A percentile compares a stretch with the other conserved stretches of the same genome.
Conservation (phyloP, 2,329 filamentous ascomycete genomes). For the Sporothrix pallida region DNA sequence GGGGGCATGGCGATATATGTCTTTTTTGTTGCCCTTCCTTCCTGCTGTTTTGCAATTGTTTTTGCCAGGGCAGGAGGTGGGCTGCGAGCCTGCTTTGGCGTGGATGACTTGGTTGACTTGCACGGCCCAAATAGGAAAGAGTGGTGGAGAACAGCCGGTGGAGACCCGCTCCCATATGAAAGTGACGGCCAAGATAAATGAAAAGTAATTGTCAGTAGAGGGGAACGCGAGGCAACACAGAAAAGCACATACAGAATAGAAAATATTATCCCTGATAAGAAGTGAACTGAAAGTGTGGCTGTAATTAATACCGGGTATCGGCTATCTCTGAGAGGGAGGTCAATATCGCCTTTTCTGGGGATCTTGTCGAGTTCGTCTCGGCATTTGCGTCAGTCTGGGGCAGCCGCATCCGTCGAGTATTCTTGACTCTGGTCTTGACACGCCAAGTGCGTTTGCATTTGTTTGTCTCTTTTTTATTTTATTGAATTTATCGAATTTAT, state of each 20-base stretch:
- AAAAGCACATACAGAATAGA: neutral
- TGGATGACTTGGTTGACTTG: neutral
- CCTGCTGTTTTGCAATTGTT: neutral
- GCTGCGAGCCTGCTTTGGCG: too few relatives aligned
- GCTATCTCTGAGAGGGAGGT: neutral
- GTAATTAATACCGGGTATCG: conserved; percentile 10
- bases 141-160: neutral
- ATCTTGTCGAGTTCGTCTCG: neutral
- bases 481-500: neutral
- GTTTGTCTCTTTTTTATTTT: neutral
- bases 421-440: neutral
- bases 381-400: neutral
- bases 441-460: neutral
- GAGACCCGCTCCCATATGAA: neutral
- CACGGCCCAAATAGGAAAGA: neutral
- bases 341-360: conserved; percentile 1
- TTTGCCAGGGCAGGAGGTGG: too few relatives aligned
- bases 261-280: neutral
- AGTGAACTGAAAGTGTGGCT: neutral
- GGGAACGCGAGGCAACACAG: neutral
- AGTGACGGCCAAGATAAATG: neutral
- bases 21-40: neutral
- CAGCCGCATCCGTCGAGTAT: neutral
- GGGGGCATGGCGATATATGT: conserved; percentile 3
- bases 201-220: neutral